These are phyloP conservation scores for Trypanosoma platydactyli DNA, from an alignment of 208 protist genomes.

Conservation along the genomic window DNA sequence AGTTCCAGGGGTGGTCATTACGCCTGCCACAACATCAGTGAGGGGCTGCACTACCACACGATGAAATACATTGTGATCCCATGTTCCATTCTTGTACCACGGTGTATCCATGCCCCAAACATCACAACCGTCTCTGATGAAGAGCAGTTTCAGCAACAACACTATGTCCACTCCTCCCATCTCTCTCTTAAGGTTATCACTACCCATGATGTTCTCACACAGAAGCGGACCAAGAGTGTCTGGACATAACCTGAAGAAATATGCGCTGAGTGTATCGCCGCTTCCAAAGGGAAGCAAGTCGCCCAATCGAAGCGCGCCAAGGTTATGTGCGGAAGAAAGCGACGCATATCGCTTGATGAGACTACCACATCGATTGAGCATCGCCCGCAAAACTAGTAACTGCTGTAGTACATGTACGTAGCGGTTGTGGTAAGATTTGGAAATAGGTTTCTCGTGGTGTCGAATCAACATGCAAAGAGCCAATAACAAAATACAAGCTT, in stretches of 20 bases:
- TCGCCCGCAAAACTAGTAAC: conserved; percentile 12
- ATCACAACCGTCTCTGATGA: neutral
- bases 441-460: conserved; percentile 24
- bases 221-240: conserved; percentile 6
- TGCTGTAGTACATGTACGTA: conserved; percentile 25
- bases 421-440: neutral
- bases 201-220: conserved; percentile 14
- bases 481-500: conserved; percentile 22
- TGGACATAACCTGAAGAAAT: conserved; percentile 18
- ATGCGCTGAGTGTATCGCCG: conserved; percentile 23
- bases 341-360: conserved; percentile 7
- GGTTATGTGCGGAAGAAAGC: neutral
- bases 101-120: conserved; percentile 7
- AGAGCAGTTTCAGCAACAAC: conserved; percentile 16
- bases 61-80: conserved; percentile 21
- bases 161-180: conserved; percentile 23
- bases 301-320: conserved; percentile 5
- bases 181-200: conserved; percentile 6
- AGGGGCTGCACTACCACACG: conserved; percentile 13
- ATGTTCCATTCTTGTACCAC: conserved; percentile 24
- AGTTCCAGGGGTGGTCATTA: neutral
- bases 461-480: conserved; percentile 30
- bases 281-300: conserved; percentile 10
- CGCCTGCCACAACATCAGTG: neutral
- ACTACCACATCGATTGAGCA: conserved; percentile 27